Conservation (phyloP, 2,329 filamentous ascomycete species). For the Penicillium nordicum region DNA sequence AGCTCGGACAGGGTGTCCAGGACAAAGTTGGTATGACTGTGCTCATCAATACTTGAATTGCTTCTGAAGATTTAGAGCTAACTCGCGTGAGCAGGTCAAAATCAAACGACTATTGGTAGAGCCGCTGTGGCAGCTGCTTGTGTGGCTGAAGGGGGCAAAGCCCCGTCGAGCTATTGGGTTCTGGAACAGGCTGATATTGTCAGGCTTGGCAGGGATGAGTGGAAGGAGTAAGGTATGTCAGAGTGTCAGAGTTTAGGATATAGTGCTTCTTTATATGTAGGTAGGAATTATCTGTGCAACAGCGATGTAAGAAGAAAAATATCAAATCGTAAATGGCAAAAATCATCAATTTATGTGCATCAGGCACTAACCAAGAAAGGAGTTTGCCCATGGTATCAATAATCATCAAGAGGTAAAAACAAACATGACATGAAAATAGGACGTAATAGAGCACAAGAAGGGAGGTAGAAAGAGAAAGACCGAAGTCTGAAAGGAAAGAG, state of each 20-base stretch:
- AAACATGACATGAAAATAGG: not conserved
- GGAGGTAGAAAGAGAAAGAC: not conserved
- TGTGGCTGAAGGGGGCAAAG: conserved; percentile 25
- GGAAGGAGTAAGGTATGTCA: conserved; percentile 18
- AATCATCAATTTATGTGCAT: not conserved
- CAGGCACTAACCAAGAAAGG: not conserved
- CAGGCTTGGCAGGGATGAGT: conserved; percentile 28
- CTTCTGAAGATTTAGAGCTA: not conserved
- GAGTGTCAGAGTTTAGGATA: too few species aligned
- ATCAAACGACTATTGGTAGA: conserved; percentile 27
- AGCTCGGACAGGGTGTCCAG: conserved; percentile 26
- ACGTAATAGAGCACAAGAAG: not conserved
- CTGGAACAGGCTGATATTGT: conserved; percentile 31
- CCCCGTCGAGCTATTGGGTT: conserved; percentile 31
- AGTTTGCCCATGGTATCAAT: not conserved
- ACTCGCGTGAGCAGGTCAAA: conserved; percentile 20
- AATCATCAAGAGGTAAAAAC: not conserved
- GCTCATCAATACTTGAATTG: not conserved
- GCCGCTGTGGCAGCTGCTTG: conserved; percentile 30
- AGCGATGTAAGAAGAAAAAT: not conserved
- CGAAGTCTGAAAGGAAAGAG: not conserved
- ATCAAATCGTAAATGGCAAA: not conserved
- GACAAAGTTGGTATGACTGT: conserved; percentile 27
- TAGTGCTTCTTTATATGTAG: not conserved
- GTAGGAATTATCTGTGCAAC: not conserved